A percentile compares a stretch with the other conserved stretches of the same genome.
Evolutionary conservation across 2,329 filamentous ascomycete species (phyloP).

Genomic region (Triangularia setosa): DNA sequence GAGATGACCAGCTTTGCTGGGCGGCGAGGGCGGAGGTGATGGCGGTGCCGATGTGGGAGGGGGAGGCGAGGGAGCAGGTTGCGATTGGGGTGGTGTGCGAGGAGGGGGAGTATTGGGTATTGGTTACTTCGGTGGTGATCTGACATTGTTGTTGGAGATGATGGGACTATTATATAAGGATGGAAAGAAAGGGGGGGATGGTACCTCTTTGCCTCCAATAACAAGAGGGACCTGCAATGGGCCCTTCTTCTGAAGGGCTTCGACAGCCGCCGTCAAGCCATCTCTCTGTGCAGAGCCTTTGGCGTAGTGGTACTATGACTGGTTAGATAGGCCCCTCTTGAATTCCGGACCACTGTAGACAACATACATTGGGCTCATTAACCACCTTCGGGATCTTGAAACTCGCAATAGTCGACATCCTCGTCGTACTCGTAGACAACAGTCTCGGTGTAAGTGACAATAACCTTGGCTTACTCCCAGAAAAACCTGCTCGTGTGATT

Average conservation of each 20-base stretch:
- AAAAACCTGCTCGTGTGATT: conserved; percentile 17
- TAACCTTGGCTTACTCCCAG: conserved; percentile 20
- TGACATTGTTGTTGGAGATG: neutral
- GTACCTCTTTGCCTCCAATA: conserved; percentile 75
- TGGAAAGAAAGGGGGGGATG: conserved; percentile 6
- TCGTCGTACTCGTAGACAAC: conserved; percentile 18
- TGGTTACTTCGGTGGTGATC: conserved; percentile 61
- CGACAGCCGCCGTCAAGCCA: conserved; percentile 70
- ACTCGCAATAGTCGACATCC: conserved; percentile 62
- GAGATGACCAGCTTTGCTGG: conserved; percentile 66
- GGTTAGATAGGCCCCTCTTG: conserved; percentile 1
- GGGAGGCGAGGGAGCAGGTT: conserved; percentile 76
- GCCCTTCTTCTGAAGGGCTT: conserved; percentile 62
- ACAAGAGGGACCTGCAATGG: conserved; percentile 78
- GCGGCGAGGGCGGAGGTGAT: conserved; percentile 84
- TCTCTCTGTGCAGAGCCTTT: conserved; percentile 78
- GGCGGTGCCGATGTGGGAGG: conserved; percentile 70
- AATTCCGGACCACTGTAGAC: neutral
- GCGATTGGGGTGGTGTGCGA: conserved; percentile 74
- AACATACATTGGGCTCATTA: conserved; percentile 89
- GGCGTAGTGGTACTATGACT: conserved; percentile 73
- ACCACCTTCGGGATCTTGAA: conserved; percentile 84
- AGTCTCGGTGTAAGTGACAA: neutral
- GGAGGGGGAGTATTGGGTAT: conserved; percentile 76
- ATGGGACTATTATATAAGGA: neutral